A percentile compares a stretch with the other conserved stretches of the same genome.
phyloP scores from a whole-genome alignment of 2,329 filamentous ascomycete genomes.

The Exserohilum rostratum region DNA sequence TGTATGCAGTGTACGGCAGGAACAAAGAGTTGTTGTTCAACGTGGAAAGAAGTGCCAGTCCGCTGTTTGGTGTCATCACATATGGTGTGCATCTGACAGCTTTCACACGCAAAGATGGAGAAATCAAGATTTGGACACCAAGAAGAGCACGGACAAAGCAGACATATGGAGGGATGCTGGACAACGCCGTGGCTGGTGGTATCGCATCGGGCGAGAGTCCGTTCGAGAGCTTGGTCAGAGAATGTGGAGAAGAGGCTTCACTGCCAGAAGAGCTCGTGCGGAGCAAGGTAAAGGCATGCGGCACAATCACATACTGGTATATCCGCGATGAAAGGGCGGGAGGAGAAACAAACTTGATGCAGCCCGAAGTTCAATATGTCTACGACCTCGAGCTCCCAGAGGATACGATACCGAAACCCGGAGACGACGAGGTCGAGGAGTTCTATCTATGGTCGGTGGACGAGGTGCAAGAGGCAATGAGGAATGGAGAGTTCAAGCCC shows the following conservation, averaged over 20 bases:
- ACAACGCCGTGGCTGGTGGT: slow-evolving; percentile 91
- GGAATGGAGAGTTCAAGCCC: slow-evolving; percentile 81
- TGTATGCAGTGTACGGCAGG: slow-evolving; percentile 51
- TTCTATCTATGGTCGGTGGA: slow-evolving; percentile 80
- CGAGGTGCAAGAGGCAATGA: slow-evolving; percentile 74
- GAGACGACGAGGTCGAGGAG: slow-evolving; percentile 86
- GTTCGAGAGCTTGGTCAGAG: slow-evolving; percentile 81
- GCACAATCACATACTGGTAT: slow-evolving; percentile 84
- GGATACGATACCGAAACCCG: slow-evolving; percentile 73
- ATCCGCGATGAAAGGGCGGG: slow-evolving; percentile 76
- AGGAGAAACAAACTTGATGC: slow-evolving; percentile 80
- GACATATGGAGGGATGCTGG: slow-evolving; percentile 89
- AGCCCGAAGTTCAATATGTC: slow-evolving; percentile 89
- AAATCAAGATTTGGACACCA: slow-evolving; percentile 84
- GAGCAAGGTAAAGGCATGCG: slow-evolving; percentile 62
- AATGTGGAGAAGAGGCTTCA: slow-evolving; percentile 87
- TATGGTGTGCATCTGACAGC: slow-evolving; percentile 53
- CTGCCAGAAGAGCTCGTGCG: slow-evolving; percentile 74
- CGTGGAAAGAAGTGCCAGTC: slow-evolving; percentile 51
- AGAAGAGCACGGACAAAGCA: slow-evolving; percentile 76
- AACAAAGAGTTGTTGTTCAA: slow-evolving; percentile 50
- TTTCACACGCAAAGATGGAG: slow-evolving; percentile 46
- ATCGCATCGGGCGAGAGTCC: slow-evolving; percentile 81
- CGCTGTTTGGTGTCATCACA: slow-evolving; percentile 53
- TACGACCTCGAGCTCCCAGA: slow-evolving; percentile 82